Evolutionary conservation across 192 early-diverging fungal species (phyloP), one percentile per base, ranked within the genome.

Genomic region (Geranomyces michiganensis): DNA sequence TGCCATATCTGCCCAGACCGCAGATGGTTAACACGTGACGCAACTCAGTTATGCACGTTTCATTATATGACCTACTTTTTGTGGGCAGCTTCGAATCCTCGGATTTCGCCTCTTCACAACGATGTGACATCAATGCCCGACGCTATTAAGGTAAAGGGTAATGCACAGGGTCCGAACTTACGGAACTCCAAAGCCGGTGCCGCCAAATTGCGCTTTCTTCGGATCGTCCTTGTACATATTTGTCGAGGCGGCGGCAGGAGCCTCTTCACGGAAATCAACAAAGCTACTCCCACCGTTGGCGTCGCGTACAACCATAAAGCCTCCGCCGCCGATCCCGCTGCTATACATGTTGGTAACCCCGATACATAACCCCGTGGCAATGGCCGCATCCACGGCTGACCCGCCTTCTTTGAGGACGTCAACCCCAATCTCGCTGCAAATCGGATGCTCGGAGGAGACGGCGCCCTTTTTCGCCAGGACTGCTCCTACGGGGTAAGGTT

Each of bases 251-350:
- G 89, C 89, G 36, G 76, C 74, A 9, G 93, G 93, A 12, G 96
- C 96, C 0, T 81, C 78, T 74, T 98, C 96, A 26, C 96, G 80
- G 64, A 96, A 98, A 73, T 98, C 93, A 45, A 98, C 85, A 19
- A 90, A 82, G 59, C 67, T 45, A 17, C 58, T 68, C 19, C 51
- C 76, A 0, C 85, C 87, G 60, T 87, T 86, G 4, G 81, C 71
- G 3, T 81, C 72, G 32, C 92, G 86, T 12, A 96, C 83, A 9
- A 94, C 81, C 91, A 96, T 93, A 74, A 98, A 96, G 7, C 96
- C 96, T 30, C 96, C 96, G 12, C 96, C 94, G 45, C 96, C 94
- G 59, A 98, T 93, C 32, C 96, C 96, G 21, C 89, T 88, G 17
- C 92, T 90, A 79, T 93, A 95, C 48, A 84, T 89, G 72, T 96